A percentile compares a stretch with the other conserved stretches of the same genome.
Evolutionary conservation across 208 protist genomes (phyloP).

Genomic region (Wallacemonas rigidus): DNA sequence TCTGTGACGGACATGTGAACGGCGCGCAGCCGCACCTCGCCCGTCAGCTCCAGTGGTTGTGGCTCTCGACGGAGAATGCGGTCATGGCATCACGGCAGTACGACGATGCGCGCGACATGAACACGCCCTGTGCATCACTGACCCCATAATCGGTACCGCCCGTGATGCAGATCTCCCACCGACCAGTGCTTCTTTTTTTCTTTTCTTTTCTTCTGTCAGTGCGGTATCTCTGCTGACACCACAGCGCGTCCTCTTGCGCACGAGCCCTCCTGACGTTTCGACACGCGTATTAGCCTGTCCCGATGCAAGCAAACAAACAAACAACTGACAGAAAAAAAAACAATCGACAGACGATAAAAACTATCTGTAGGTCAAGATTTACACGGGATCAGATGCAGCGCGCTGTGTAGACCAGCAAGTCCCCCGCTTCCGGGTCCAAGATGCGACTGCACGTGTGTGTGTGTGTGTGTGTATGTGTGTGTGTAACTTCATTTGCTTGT

Average conservation of each 20-base stretch:
- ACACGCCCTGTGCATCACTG: background rate
- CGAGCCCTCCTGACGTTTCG: no score
- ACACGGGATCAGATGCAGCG: no score
- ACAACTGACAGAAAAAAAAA: no score
- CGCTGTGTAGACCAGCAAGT: no score
- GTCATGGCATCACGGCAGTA: background rate
- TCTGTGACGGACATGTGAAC: background rate
- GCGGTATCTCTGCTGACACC: background rate
- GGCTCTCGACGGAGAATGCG: slow-evolving; percentile 4
- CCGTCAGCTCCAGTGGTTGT: background rate
- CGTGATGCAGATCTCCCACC: background rate
- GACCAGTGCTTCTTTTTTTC: background rate
- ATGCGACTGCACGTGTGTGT: no score
- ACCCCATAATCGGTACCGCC: background rate
- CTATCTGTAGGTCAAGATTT: no score
- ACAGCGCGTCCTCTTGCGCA: background rate
- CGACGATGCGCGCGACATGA: background rate
- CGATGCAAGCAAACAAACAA: no score
- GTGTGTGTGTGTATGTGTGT: no score
- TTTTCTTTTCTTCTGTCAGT: background rate
- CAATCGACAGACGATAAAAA: no score
- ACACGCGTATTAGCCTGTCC: no score
- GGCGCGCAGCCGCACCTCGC: background rate
- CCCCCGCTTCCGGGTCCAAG: no score
- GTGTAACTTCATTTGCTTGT: no score